A percentile compares a stretch with the other conserved stretches of the same genome.
Evolutionary conservation across 2,329 filamentous ascomycete species (phyloP).

Genomic region (Scedosporium aurantiacum): DNA sequence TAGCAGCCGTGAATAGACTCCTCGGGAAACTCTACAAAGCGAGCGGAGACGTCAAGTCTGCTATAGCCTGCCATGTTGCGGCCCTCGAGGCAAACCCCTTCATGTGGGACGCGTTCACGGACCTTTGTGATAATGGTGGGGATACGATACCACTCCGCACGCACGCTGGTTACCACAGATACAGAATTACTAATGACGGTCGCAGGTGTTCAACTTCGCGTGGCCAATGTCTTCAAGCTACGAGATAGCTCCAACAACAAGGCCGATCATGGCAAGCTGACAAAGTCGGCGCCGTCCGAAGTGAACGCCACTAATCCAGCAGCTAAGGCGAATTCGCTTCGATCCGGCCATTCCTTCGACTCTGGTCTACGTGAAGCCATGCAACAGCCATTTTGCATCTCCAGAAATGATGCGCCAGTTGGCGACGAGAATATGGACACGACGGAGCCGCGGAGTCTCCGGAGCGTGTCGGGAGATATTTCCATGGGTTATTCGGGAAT

Average conservation of each 20-base stretch:
- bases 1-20: slow-evolving; percentile 9
- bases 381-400: slow-evolving; percentile 3
- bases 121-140: slow-evolving; percentile 13
- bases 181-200: not conserved
- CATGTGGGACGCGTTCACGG: slow-evolving; percentile 14
- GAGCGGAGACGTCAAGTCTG: slow-evolving; percentile 10
- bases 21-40: slow-evolving; percentile 12
- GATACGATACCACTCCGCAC: too few species aligned
- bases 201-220: slow-evolving; percentile 6
- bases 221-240: slow-evolving; percentile 10
- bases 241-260: slow-evolving; percentile 4
- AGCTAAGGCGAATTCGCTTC: slow-evolving; percentile 3
- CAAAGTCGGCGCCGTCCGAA: slow-evolving; percentile 4
- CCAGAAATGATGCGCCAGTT: slow-evolving; percentile 3
- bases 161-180: not conserved
- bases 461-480: slow-evolving; percentile 3
- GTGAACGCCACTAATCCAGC: not conserved
- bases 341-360: slow-evolving; percentile 1
- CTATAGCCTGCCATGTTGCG: slow-evolving; percentile 8
- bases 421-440: slow-evolving; percentile 6
- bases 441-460: not conserved
- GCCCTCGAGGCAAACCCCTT: slow-evolving; percentile 12
- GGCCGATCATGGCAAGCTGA: not conserved
- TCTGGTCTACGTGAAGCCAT: slow-evolving; percentile 2
- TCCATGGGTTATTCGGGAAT: slow-evolving; percentile 3